phyloP scores from a whole-genome alignment of 2,329 filamentous ascomycete species.

The Aureobasidium mangrovei region DNA sequence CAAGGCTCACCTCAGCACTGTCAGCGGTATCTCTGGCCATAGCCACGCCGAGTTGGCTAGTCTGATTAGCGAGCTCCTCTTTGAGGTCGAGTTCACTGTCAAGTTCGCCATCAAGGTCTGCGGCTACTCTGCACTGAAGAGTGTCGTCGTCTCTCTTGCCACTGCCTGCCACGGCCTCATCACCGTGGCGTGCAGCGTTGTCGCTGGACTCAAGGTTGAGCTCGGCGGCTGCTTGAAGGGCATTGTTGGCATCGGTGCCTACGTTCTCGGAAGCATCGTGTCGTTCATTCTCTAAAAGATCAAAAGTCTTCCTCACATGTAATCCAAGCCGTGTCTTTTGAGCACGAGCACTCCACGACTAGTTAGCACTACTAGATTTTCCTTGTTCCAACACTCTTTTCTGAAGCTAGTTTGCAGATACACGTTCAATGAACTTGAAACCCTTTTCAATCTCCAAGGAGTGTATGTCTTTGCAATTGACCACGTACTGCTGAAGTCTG shows the following conservation, averaged over 20 bases:
- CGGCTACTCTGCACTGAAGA: neutral
- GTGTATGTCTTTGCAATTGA: too few relatives aligned
- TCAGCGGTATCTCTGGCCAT: neutral
- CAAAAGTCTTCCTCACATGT: too few relatives aligned
- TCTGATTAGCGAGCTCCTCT: slow-evolving; percentile 1
- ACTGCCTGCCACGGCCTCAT: slow-evolving; percentile 11
- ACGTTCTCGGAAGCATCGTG: neutral
- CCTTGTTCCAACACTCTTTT: too few relatives aligned
- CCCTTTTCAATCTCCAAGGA: too few relatives aligned
- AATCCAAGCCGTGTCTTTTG: too few relatives aligned
- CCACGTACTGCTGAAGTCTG: too few relatives aligned
- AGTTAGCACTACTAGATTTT: too few relatives aligned
- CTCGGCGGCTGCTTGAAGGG: neutral
- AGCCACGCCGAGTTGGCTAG: slow-evolving; percentile 2
- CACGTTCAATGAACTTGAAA: too few relatives aligned
- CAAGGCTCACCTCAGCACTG: slow-evolving; percentile 6
- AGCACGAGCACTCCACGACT: too few relatives aligned
- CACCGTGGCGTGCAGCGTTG: neutral
- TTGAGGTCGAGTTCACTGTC: slow-evolving; percentile 11
- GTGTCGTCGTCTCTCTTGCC: neutral
- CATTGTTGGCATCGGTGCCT: neutral
- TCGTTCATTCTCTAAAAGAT: neutral
- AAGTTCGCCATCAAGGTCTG: slow-evolving; percentile 12
- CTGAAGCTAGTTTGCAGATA: too few relatives aligned
- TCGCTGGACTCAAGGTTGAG: slow-evolving; percentile 3